Evolutionary conservation across 495 filamentous ascomycete genomes (phyloP).

Genomic region (Saxispiralis lemnorum): DNA sequence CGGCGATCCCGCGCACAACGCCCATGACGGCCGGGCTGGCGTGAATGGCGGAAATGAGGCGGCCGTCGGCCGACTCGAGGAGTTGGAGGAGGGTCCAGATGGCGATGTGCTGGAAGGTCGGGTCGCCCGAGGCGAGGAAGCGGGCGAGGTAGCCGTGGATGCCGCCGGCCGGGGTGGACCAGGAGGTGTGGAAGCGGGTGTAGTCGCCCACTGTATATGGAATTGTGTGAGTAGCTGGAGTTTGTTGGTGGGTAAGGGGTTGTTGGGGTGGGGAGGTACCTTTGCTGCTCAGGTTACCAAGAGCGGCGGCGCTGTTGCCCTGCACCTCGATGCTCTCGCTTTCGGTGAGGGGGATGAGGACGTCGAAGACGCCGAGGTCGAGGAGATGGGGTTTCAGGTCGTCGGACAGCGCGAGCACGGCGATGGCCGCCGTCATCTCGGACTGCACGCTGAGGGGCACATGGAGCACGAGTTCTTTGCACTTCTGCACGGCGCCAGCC

Average conservation of each 20-base stretch:
- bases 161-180: conserved; percentile 79
- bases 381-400: conserved; percentile 83
- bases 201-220: conserved; percentile 67
- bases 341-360: conserved; percentile 84
- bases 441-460: conserved; percentile 91
- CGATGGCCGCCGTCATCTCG: conserved; percentile 97
- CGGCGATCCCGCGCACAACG: conserved; percentile 77
- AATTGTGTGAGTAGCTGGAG: background rate
- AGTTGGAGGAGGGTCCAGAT: conserved; percentile 96
- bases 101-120: conserved; percentile 97
- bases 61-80: conserved; percentile 80
- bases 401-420: conserved; percentile 89
- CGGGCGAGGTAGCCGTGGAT: conserved; percentile 87
- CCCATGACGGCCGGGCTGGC: conserved; percentile 75
- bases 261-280: conserved; percentile 37
- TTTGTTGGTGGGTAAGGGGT: background rate
- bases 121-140: conserved; percentile 83
- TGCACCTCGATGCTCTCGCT: conserved; percentile 95
- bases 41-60: conserved; percentile 65
- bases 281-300: conserved; percentile 94
- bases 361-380: conserved; percentile 89
- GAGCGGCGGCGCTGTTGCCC: conserved; percentile 87
- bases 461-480: conserved; percentile 86
- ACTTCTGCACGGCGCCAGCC: conserved; percentile 93
- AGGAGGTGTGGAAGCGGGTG: conserved; percentile 83